Evolutionary conservation across 768 basidiomycete species (phyloP).

Genomic region (Lentinula raphanica): DNA sequence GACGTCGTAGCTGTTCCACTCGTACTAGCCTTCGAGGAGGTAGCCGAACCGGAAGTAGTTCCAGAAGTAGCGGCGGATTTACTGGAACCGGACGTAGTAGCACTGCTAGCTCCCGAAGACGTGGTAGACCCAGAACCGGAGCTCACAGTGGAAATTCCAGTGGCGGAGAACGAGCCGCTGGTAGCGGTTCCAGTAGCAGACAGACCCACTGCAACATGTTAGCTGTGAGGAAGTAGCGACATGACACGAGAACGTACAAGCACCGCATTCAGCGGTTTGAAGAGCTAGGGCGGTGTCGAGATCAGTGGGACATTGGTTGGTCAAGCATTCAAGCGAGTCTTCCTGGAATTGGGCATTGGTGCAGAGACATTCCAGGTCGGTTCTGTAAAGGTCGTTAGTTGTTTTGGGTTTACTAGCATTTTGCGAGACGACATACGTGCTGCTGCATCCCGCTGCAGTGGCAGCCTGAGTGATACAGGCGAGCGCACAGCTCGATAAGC

Average conservation of each 20-base stretch:
- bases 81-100: background rate
- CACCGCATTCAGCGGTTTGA: background rate
- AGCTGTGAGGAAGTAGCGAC: background rate
- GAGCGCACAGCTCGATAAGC: background rate
- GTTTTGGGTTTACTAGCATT: too few species aligned
- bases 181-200: background rate
- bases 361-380: background rate
- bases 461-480: background rate
- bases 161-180: background rate
- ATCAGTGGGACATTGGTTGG: conserved; percentile 1
- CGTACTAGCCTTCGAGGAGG: background rate
- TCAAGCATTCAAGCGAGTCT: background rate
- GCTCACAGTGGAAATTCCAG: background rate
- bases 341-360: conserved; percentile 4
- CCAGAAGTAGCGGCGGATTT: background rate
- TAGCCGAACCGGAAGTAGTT: background rate
- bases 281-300: background rate
- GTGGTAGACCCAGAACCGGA: background rate
- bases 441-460: background rate
- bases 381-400: background rate
- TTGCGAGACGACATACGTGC: background rate
- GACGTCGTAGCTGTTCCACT: background rate
- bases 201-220: background rate
- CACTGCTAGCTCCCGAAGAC: background rate
- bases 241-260: background rate